Conservation (phyloP, 352 stramenopile species). For the Globisporangium ultimum region DNA sequence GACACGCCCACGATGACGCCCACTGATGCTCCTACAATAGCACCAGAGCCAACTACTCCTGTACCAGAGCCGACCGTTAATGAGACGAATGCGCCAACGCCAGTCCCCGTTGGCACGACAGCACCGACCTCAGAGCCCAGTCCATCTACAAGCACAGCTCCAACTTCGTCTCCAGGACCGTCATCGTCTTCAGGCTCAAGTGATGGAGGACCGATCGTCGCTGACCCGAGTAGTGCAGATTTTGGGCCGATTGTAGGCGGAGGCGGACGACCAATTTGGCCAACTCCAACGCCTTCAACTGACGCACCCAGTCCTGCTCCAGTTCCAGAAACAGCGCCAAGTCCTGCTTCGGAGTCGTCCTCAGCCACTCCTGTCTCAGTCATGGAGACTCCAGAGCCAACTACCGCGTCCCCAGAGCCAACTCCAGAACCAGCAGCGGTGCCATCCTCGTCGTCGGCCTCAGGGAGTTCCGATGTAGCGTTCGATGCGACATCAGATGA, state of each 20-base stretch:
- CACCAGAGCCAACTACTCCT: neutral
- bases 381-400: neutral
- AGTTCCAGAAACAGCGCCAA: constrained; percentile 1
- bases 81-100: neutral
- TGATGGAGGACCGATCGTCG: neutral
- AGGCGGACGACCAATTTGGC: neutral
- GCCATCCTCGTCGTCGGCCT: neutral
- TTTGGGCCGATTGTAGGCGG: neutral
- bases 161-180: neutral
- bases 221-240: neutral
- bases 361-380: neutral
- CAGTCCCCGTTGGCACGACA: neutral
- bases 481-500: neutral
- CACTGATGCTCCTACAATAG: neutral
- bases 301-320: neutral
- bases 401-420: neutral
- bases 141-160: neutral
- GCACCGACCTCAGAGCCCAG: too few relatives aligned
- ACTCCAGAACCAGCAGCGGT: neutral
- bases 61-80: neutral
- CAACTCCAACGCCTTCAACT: neutral
- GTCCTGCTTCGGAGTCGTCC: neutral
- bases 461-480: neutral
- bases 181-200: neutral
- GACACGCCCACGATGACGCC: neutral